Evolutionary conservation across 2,329 filamentous ascomycete genomes (phyloP).

Genomic region (Fusarium compactum): DNA sequence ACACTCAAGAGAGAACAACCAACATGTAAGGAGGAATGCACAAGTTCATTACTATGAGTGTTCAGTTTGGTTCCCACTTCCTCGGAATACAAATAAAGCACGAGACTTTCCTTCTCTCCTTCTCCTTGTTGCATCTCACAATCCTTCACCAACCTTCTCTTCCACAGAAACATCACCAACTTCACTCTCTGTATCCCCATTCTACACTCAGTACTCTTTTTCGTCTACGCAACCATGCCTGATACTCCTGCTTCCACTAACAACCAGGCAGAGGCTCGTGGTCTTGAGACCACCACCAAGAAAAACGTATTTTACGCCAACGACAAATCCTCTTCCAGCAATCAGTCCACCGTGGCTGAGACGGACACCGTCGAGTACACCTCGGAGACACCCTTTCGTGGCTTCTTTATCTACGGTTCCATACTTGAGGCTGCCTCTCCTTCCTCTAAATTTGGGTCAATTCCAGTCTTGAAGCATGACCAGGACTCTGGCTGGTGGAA

Average conservation of each 20-base stretch:
- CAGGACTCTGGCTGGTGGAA: neutral
- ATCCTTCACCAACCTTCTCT: neutral
- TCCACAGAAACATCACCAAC: neutral
- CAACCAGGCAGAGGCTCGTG: neutral
- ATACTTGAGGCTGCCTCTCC: neutral
- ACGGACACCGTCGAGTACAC: neutral
- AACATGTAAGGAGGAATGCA: neutral
- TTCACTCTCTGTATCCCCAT: neutral
- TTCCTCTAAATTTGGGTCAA: neutral
- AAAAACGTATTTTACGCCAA: neutral
- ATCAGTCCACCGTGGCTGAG: neutral
- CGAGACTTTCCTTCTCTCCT: neutral
- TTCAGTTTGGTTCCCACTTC: neutral
- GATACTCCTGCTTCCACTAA: neutral
- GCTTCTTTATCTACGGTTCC: neutral
- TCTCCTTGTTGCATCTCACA: neutral
- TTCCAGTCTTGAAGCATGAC: neutral
- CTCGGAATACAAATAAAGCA: neutral
- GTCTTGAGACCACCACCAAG: neutral
- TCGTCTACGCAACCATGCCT: neutral
- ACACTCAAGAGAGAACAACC: neutral
- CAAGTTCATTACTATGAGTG: neutral
- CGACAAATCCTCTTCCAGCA: neutral
- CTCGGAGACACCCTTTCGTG: neutral
- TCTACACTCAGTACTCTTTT: neutral